These are phyloP conservation scores for Pseudopyricularia javanii DNA, from an alignment of 2,329 filamentous ascomycete genomes.

Conservation along the genomic window DNA sequence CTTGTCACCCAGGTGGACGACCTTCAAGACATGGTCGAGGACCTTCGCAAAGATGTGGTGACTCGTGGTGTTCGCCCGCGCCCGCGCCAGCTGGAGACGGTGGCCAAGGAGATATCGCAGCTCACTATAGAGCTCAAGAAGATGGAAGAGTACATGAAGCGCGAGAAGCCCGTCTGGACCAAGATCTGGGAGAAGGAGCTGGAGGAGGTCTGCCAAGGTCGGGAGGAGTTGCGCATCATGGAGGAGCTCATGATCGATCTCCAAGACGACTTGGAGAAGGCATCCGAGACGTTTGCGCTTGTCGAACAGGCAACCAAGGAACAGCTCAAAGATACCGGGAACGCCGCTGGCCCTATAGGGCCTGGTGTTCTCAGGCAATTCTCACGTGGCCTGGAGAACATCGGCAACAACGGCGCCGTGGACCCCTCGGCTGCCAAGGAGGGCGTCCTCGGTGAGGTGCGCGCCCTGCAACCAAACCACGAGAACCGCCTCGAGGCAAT, in stretches of 20 bases:
- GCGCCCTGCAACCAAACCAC: constrained; percentile 88
- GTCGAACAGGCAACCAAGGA: constrained; percentile 98
- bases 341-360: constrained; percentile 38
- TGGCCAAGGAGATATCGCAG: constrained; percentile 74
- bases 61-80: constrained; percentile 81
- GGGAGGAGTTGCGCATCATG: constrained; percentile 89
- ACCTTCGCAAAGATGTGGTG: constrained; percentile 94
- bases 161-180: constrained; percentile 93
- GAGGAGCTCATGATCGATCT: constrained; percentile 90
- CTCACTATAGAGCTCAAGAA: constrained; percentile 82
- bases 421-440: constrained; percentile 82
- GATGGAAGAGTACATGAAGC: constrained; percentile 82
- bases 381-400: constrained; percentile 40
- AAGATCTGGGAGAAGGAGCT: constrained; percentile 99
- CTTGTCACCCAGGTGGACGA: constrained; percentile 90
- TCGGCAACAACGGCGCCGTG: constrained; percentile 29
- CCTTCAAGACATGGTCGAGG: constrained; percentile 92
- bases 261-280: constrained; percentile 90
- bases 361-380: constrained; percentile 29
- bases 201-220: constrained; percentile 88
- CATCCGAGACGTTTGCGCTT: constrained; percentile 80
- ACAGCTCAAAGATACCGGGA: constrained; percentile 66
- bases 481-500: constrained; percentile 89
- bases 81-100: constrained; percentile 77
- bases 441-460: constrained; percentile 81